Evolutionary conservation across 768 basidiomycete genomes (phyloP).

Genomic region (Neoboletus subvelutipes): DNA sequence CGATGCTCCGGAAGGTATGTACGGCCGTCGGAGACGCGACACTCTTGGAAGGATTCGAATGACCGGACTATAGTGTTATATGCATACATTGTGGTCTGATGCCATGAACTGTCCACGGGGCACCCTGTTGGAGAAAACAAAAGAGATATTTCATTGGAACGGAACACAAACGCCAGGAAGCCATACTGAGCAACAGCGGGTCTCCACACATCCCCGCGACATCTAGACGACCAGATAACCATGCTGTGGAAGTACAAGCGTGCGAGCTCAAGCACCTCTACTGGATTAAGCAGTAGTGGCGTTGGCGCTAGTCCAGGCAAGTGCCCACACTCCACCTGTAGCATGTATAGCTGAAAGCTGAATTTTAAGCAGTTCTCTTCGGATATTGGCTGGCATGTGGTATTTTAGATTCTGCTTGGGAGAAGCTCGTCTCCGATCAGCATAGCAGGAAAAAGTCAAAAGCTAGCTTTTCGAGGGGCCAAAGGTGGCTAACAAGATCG

Average conservation of each 20-base stretch:
- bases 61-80: background rate
- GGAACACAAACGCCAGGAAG: background rate
- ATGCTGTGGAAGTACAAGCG: background rate
- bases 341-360: background rate
- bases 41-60: background rate
- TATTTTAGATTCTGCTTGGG: background rate
- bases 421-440: background rate
- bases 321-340: background rate
- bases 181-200: background rate
- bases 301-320: background rate
- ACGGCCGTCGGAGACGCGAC: background rate
- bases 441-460: background rate
- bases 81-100: background rate
- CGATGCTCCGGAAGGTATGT: background rate
- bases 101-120: background rate
- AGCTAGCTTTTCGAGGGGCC: background rate
- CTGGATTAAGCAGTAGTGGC: background rate
- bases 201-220: no score
- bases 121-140: background rate
- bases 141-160: background rate
- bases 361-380: background rate
- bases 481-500: background rate
- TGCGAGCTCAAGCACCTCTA: no score
- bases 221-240: no score
- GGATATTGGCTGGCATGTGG: background rate